Evolutionary conservation across 305 asterid genomes (phyloP).

Genomic region (Solanum aculeatissimum): DNA sequence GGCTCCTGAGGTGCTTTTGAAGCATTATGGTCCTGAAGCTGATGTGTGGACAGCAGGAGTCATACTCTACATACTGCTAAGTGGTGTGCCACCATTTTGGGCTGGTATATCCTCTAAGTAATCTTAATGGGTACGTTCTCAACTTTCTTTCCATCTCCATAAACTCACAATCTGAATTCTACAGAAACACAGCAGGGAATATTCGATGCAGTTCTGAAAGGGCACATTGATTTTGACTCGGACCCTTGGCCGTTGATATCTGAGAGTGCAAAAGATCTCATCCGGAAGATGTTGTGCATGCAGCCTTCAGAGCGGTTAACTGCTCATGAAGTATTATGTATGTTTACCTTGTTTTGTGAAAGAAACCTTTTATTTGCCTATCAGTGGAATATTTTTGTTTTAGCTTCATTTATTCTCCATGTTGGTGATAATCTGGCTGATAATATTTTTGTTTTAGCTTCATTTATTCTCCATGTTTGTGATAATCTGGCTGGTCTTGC

Average conservation of each 20-base stretch:
- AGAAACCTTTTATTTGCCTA: not conserved
- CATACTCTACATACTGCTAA: conserved; percentile 70
- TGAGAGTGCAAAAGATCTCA: conserved; percentile 56
- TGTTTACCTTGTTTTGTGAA: conserved; percentile 2
- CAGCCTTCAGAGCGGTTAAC: conserved; percentile 42
- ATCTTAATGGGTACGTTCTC: not conserved
- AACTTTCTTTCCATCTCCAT: not conserved
- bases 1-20: conserved; percentile 93
- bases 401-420: not conserved
- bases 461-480: not conserved
- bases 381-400: not conserved
- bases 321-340: conserved; percentile 60
- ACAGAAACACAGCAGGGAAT: conserved; percentile 88
- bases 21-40: conserved; percentile 86
- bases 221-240: conserved; percentile 53
- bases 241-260: conserved; percentile 79
- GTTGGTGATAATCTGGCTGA: not conserved
- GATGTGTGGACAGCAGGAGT: conserved; percentile 97
- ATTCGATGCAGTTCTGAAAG: conserved; percentile 55
- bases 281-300: conserved; percentile 56
- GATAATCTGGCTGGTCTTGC: not conserved
- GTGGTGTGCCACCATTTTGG: conserved; percentile 98
- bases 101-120: conserved; percentile 47
- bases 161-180: conserved; percentile 8
- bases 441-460: not conserved